Conservation (phyloP, 2,329 filamentous ascomycete species). For the Cylindrodendrum hubeiense region DNA sequence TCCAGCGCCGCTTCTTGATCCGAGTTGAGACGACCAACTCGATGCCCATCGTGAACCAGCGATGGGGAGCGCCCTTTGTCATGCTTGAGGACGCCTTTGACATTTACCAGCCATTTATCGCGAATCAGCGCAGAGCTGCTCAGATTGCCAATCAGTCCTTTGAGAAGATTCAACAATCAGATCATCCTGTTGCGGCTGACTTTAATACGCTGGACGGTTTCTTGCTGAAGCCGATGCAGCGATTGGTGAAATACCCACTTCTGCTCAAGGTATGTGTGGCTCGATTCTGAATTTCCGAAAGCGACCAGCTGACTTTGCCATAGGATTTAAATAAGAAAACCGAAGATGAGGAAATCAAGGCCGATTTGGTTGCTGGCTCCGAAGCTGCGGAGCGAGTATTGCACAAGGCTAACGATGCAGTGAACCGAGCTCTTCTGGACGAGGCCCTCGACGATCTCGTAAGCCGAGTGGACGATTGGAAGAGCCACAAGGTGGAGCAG, state of each 20-base stretch:
- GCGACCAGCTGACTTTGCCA: slow-evolving; percentile 41
- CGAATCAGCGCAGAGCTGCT: slow-evolving; percentile 93
- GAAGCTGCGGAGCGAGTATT: slow-evolving; percentile 86
- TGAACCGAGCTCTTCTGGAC: slow-evolving; percentile 86
- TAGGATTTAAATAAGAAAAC: slow-evolving; percentile 90
- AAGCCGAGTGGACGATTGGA: slow-evolving; percentile 94
- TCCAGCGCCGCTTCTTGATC: slow-evolving; percentile 94
- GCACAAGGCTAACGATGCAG: slow-evolving; percentile 88
- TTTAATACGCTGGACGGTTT: slow-evolving; percentile 92
- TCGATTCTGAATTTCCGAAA: slow-evolving; percentile 11
- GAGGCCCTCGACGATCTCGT: slow-evolving; percentile 88
- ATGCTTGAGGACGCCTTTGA: slow-evolving; percentile 88
- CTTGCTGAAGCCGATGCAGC: slow-evolving; percentile 95
- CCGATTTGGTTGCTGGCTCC: slow-evolving; percentile 82
- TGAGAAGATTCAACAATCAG: slow-evolving; percentile 84
- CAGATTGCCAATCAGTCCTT: slow-evolving; percentile 87
- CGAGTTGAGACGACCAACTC: slow-evolving; percentile 96
- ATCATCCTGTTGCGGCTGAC: slow-evolving; percentile 84
- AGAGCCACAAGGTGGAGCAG: slow-evolving; percentile 88
- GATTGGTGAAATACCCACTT: slow-evolving; percentile 93
- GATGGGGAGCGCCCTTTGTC: slow-evolving; percentile 95
- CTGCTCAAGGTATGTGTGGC: slow-evolving; percentile 76
- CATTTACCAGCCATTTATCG: slow-evolving; percentile 97
- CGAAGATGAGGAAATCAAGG: slow-evolving; percentile 76
- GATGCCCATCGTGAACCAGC: slow-evolving; percentile 79